Base-by-base conservation (phyloP, 2,329 filamentous ascomycete genomes). In the Trichoderma harzianum region DNA sequence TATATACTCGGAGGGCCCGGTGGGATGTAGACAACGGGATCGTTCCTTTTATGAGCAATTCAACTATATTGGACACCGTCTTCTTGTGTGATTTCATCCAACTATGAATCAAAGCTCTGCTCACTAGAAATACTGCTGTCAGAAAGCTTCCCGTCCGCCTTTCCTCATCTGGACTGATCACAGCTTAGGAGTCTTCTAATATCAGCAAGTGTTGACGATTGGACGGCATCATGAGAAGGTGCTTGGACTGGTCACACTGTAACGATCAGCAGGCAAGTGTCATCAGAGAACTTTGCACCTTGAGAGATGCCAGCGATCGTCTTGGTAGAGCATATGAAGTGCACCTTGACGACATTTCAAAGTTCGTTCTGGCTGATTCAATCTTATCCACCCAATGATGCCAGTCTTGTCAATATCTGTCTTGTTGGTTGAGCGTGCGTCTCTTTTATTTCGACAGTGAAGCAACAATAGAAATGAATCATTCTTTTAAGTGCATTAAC, bases 1-100 rank as follows among this genome's bases (percentile, higher is more conserved):
- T 89, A 89, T 5, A 81, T 80, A 10, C 78, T 78, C 0, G 85
- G 83, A 0, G 87, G 85, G 0, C 76, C 80, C 0, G 80, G 78
- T 0, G 87, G 87, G 7, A 88, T 85, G 53, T 83, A 82, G 61
- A 83, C 84, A 0, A 82, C 77, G 1, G n/a, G 5, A 26, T 26
- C 26, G 26, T 28, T 34, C 32, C 32, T 14, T 12, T 34, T 34
- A 34, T 34, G 32, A 34, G 32, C 32, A 34, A 14, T 11, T 14
- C 11, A 34, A 12, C 32, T 12, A 14, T 34, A 16, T 36, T 16
- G 2, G 14, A 36, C 14, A 36, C 34, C 5, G 7, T 5, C 34
- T 36, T 16, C 12, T 16, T 36, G 3, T 16, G 34, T 14, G 34
- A 36, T 36, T 36, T 16, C 14, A 36, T 16, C 6, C 34, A 36